Evolutionary conservation across 257 asterid species (phyloP), one percentile per base, ranked within the genome.

Genomic region (Datura wrightii): DNA sequence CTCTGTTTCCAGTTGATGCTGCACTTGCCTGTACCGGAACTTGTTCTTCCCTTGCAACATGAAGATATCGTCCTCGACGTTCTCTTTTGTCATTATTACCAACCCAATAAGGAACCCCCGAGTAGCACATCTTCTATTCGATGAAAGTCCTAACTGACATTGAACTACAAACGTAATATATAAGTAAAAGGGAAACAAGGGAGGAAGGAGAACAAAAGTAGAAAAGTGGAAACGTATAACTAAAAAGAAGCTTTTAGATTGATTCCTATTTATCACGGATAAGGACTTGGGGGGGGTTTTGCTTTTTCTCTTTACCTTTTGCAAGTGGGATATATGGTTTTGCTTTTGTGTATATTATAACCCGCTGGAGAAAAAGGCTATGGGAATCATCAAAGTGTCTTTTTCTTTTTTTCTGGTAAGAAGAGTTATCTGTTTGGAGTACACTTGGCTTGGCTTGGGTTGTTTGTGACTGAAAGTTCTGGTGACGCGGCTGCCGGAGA

Each of bases 41-140:
- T 36, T 46, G 85, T 79, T 79, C 79, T 79, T 79, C 79, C 59
- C 87, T 72, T 69, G n/a, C 42, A 74, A 48, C n/a, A 76, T 2
- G 24, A 69, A 53, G 39, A 46, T 71, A 31, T 70, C 60, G 18
- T 82, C 82, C 11, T 80, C 1, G 19, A 44, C 6, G 14, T 72
- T 74, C 41, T 44, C 72, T 62, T 11, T 62, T 46, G 8, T 62
- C 71, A 14, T 9, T n/a, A 79, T 8, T 6, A 41, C 74, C 72
- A 44, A 62, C 13, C 50, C 71, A 83, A 67, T 65, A 50, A 82
- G 70, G 65, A 16, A 37, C 11, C 13, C 72, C 83, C 0, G 89
- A n/a, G 72, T 88, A 78, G 65, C 90, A 89, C 92, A 86, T 89
- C 69, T 83, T 50, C 14, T 50, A 10, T 34, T 79, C 34, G 42